Base-by-base conservation (phyloP, 2,329 filamentous ascomycete genomes). In the Microcyclospora pomicola region DNA sequence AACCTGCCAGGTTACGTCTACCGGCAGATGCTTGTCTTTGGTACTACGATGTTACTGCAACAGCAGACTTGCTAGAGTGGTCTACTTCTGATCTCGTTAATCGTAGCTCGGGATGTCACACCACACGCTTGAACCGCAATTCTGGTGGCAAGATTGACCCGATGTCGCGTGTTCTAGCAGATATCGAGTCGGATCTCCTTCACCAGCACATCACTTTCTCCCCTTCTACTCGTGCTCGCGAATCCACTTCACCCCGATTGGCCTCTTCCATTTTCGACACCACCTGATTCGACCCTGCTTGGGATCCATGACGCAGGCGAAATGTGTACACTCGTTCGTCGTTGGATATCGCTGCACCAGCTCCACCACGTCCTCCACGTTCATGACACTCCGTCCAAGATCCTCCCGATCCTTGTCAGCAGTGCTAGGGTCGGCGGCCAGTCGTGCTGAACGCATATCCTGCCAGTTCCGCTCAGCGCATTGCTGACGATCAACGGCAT, bases 291-390 rank as follows among this genome's bases (percentile, higher is more conserved):
- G 34, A 2, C 49, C 48, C 27, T 41, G 31, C 13, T 31, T 34
- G 9, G 73, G 68, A 54, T 77, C 73, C 66, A 79, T 67, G 19
- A 78, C 55, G 14, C 65, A 64, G 3, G 66, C 65, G 53, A 70
- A 78, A 54, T 79, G 73, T 2, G 72, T 76, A 28, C 59, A 61
- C 39, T 73, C 68, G 47, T 76, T 77, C 12, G 65, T 65, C 3
- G 70, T 68, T 0, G 73, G 73, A 42, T 66, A 70, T 11, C 56
- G 57, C 15, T 59, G 57, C 7, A 75, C 56, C 72, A 72, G 73
- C 9, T 55, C 46, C 2, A 63, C 55, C 2, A 75, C 48, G 24
- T 63, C 57, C 9, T 55, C 51, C 42, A 48, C 54, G 24, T 42
- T 56, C 33, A 51, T 47, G 41, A 35, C 62, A 49, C 32, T 43